Base-by-base conservation (phyloP, 306 rosid genomes). In the Dryas drummondii region DNA sequence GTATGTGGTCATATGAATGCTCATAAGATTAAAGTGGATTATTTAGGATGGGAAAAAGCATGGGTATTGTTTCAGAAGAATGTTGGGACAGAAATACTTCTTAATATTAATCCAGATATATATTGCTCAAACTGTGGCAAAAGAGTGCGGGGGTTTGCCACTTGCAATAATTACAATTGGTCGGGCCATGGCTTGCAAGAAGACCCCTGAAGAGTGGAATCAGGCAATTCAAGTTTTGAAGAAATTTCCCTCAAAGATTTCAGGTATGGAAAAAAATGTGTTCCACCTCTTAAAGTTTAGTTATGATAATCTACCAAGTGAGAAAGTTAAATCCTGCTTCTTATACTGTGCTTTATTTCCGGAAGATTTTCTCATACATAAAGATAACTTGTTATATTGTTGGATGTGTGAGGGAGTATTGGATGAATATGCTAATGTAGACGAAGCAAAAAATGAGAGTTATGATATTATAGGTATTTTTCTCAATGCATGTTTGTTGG, bases 1-100 rank as follows among this genome's bases (percentile, higher is more conserved):
- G 76, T 78, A 8, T 80, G 85, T 9, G 48, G 5, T 16, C 69
- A 68, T 41, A 84, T 84, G 88, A 37, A 54, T 8, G 77, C 81
- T 14, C 8, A 71, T 3, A 66, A 26, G 49, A 50, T 78, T 4
- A 42, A 66, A 11, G 77, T 78, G 19, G n/a, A 26, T 55, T 71
- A 66, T 57, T 12, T 81, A 42, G 11, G 4, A 0, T 7, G 48
- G 16, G 1, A 71, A 7, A 58, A 78, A 46, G 76, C 88, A n/a
- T 55, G 53, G 17, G 5, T 54, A 0, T 71, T 81, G 44, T 84
- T 81, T 16, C 6, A 48, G 4, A 10, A 26, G 17, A 56, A 0
- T 4, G 22, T 72, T 1, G 87, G 87, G 15, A 45, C 7, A 19
- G 61, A 56, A 17, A 56, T 19, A 11, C 7, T 62, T 41, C 17